A percentile compares a stretch with the other conserved stretches of the same genome.
Evolutionary conservation across 2,329 filamentous ascomycete species (phyloP).

Genomic region (Aureobasidium sp.): DNA sequence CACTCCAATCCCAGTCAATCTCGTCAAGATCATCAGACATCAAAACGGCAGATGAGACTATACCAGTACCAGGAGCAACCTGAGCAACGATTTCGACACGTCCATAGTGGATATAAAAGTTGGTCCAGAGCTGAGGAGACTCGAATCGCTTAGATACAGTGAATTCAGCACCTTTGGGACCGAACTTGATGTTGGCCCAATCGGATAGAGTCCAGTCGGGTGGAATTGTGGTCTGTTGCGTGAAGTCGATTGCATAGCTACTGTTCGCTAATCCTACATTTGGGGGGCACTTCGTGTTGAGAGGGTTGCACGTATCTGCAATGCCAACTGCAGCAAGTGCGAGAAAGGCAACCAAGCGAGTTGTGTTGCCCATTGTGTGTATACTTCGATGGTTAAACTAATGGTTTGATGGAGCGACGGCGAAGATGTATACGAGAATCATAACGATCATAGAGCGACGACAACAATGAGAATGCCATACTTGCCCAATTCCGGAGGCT

Average conservation of each 20-base stretch:
- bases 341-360: neutral
- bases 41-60: constrained; percentile 45
- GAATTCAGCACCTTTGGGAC: constrained; percentile 43
- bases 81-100: constrained; percentile 43
- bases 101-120: constrained; percentile 50
- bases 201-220: constrained; percentile 23
- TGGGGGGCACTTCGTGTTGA: constrained; percentile 18
- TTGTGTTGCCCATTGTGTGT: neutral
- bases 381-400: neutral
- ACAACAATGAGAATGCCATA: constrained; percentile 1
- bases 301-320: constrained; percentile 19
- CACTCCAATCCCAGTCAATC: constrained; percentile 46
- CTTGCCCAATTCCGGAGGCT: neutral
- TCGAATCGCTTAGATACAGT: constrained; percentile 42
- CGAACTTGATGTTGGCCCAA: constrained; percentile 36
- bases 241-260: constrained; percentile 22
- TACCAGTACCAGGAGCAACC: constrained; percentile 43
- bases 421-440: neutral
- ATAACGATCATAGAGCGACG: neutral
- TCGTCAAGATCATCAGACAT: constrained; percentile 48
- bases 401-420: neutral
- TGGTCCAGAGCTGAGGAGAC: constrained; percentile 40
- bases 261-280: constrained; percentile 19
- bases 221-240: constrained; percentile 19
- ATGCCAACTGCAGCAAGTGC: neutral